Evolutionary conservation across 768 basidiomycete genomes (phyloP), one percentile per base, ranked within the genome.

Genomic region (Suillus weaverae): DNA sequence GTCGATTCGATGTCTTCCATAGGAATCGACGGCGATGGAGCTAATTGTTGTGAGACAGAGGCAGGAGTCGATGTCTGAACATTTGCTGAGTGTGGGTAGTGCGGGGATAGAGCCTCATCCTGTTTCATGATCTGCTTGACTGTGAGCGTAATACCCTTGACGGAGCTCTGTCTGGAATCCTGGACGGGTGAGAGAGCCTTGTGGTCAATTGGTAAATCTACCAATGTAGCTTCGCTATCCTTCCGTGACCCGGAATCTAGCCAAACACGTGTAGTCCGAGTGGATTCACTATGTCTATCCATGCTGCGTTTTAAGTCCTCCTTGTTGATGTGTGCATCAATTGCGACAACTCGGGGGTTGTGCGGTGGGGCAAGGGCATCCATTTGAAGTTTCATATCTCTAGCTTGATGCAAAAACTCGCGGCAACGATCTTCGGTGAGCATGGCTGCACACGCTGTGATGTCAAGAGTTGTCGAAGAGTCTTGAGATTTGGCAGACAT

Each of bases 371-470:
- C 46, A 1, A 68, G 62, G 41, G 67, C 68, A 11, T 67, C 53
- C 46, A 74, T 51, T 57, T 75, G 74, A 30, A 1, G 63, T 44
- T 59, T 70, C 72, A 71, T 77, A 33, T 75, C 65, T 33, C 69
- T 70, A 38, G 74, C 69, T 51, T 69, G 60, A 46, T 62, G 62
- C 22, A 77, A 41, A 11, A 75, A 66, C 18, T 20, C 13, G 41
- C 13, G 60, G 66, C 74, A 75, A 30, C 46, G 65, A 64, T 73
- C 70, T 35, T 77, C 75, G 32, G 74, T 71, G 50, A 75, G 72
- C 61, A 76, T 62, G 36, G n/a, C 56, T 50, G 59, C 62, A 41
- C 69, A 76, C 62, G 70, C 67, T 61, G 68, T 66, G 51, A 62
- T n/a, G 22, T 69, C 67, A 62, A 67, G 51, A 61, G 20, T 41